phyloP scores from a whole-genome alignment of 345 rosid genomes.

The Syzygium oleosum region DNA sequence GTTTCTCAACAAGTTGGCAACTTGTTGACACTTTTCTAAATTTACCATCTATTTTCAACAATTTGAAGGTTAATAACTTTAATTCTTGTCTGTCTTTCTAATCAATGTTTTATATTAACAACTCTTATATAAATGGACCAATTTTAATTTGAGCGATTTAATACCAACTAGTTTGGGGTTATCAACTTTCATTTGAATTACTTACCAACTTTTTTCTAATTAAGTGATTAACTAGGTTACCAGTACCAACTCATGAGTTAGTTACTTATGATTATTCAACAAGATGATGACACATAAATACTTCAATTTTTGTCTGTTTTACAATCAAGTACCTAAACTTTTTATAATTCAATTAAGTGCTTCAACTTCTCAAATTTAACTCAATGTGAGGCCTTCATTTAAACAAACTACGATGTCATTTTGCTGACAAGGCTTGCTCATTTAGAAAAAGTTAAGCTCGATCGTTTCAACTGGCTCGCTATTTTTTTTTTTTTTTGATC shows the following conservation, averaged over 20 bases:
- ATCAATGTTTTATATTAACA: not conserved
- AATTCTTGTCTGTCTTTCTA: not conserved
- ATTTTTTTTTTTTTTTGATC: too few species aligned
- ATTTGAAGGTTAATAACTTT: not conserved
- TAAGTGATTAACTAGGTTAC: not conserved
- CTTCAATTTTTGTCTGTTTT: not conserved
- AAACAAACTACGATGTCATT: not conserved
- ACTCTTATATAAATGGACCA: not conserved
- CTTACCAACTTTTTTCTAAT: not conserved
- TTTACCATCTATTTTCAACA: not conserved
- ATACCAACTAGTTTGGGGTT: not conserved
- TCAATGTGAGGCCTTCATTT: not conserved
- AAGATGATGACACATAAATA: not conserved
- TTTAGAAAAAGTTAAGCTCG: not conserved
- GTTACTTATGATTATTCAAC: not conserved
- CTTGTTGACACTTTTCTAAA: not conserved
- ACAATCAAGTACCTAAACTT: not conserved
- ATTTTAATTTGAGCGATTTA: not conserved
- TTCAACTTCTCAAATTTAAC: not conserved
- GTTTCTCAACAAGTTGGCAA: not conserved
- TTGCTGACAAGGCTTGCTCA: not conserved
- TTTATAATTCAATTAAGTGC: not conserved
- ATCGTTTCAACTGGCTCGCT: not conserved
- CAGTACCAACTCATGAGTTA: not conserved
- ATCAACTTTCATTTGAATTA: not conserved